phyloP scores from a whole-genome alignment of 495 filamentous ascomycete genomes.

The Diplogelasinospora grovesii region DNA sequence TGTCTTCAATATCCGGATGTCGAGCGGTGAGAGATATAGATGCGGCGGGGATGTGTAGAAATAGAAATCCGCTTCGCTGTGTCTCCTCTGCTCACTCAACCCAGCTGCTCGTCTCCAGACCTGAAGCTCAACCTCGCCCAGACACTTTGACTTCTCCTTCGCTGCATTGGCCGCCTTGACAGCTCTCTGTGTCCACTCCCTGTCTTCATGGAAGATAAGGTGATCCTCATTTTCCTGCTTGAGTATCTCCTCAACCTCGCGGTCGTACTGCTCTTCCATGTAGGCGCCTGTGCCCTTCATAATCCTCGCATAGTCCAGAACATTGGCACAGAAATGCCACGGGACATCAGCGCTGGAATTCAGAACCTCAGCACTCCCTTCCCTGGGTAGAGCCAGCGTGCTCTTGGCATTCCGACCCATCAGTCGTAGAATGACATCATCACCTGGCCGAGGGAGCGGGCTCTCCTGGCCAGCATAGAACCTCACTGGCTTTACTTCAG shows the following conservation, averaged over 20 bases:
- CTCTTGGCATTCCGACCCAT: slow-evolving; percentile 72
- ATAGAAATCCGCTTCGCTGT: slow-evolving; percentile 52
- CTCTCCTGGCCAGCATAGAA: slow-evolving; percentile 90
- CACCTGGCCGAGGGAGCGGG: slow-evolving; percentile 69
- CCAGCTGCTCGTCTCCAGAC: neutral
- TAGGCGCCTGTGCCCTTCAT: slow-evolving; percentile 93
- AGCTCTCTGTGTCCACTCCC: slow-evolving; percentile 84
- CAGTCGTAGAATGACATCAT: slow-evolving; percentile 80
- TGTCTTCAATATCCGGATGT: slow-evolving; percentile 89
- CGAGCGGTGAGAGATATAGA: slow-evolving; percentile 86
- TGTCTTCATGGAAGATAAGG: slow-evolving; percentile 86
- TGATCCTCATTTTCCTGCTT: slow-evolving; percentile 82
- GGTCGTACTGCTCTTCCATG: slow-evolving; percentile 70
- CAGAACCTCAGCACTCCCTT: slow-evolving; percentile 63
- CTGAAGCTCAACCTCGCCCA: slow-evolving; percentile 16
- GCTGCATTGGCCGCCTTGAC: slow-evolving; percentile 61
- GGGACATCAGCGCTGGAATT: slow-evolving; percentile 68
- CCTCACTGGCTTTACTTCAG: slow-evolving; percentile 82
- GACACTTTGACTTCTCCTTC: slow-evolving; percentile 56
- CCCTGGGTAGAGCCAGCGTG: slow-evolving; percentile 79
- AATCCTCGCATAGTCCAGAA: slow-evolving; percentile 88
- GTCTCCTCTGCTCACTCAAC: slow-evolving; percentile 6
- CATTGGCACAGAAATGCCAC: slow-evolving; percentile 90
- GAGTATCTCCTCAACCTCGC: slow-evolving; percentile 67
- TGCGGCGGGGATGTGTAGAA: slow-evolving; percentile 90